Conservation (phyloP, 441 rosid genomes). For the Theobroma grandiflorum region DNA sequence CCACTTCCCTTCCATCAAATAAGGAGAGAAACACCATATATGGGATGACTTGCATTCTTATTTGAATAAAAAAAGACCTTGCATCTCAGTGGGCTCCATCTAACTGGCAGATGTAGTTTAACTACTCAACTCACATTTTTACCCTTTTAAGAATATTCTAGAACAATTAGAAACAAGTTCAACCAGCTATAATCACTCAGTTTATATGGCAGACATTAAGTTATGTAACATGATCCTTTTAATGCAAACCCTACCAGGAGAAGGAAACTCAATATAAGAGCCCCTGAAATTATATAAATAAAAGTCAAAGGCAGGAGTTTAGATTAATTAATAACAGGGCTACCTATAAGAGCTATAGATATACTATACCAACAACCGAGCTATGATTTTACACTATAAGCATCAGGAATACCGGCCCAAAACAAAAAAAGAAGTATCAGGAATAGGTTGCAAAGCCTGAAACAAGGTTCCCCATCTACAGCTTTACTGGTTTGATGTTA, state of each 20-base stretch:
- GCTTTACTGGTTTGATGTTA: neutral
- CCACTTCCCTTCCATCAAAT: neutral
- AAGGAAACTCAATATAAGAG: neutral
- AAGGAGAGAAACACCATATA: neutral
- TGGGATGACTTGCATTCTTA: neutral
- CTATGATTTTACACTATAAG: neutral
- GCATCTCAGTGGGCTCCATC: neutral
- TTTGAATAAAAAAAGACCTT: neutral
- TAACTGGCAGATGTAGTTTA: neutral
- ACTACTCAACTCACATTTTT: neutral
- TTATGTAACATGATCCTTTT: neutral
- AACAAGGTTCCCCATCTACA: neutral
- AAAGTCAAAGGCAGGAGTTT: neutral
- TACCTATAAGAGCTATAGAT: neutral
- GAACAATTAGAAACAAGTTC: neutral
- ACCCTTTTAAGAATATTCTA: neutral
- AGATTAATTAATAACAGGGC: neutral
- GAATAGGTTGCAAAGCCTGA: neutral
- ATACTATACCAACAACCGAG: neutral
- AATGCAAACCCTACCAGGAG: neutral
- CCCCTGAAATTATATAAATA: neutral
- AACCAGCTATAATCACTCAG: neutral
- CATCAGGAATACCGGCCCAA: neutral
- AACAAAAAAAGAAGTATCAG: too few species aligned
- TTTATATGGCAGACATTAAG: neutral